phyloP scores from a whole-genome alignment of 371 early-diverging fungal species.

The Mucor indicus region DNA sequence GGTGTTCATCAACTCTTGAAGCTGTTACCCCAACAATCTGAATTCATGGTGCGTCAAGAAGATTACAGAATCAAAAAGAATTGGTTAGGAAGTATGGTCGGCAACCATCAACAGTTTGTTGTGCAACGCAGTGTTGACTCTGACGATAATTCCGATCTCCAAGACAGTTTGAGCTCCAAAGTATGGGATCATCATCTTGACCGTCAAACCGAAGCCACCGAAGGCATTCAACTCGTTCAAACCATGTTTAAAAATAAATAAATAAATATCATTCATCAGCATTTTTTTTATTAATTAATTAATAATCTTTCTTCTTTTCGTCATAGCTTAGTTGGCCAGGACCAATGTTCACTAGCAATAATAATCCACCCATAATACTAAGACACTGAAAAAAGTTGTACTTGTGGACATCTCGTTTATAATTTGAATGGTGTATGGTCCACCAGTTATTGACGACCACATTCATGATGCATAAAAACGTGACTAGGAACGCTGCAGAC shows the following conservation, averaged over 20 bases:
- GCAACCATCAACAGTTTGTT: slow-evolving; percentile 12
- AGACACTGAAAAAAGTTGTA: slow-evolving; percentile 98
- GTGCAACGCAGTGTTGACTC: background rate
- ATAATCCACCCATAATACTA: slow-evolving; percentile 90
- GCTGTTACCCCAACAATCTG: slow-evolving; percentile 36
- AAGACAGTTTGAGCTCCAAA: slow-evolving; percentile 6
- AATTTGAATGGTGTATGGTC: slow-evolving; percentile 70
- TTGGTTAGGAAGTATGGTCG: slow-evolving; percentile 33
- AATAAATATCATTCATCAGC: background rate
- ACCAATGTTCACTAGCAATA: slow-evolving; percentile 85
- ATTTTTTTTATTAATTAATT: background rate
- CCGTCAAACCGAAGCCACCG: background rate
- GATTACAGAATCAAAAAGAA: slow-evolving; percentile 41
- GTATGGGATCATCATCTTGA: slow-evolving; percentile 18
- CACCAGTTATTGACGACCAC: slow-evolving; percentile 94
- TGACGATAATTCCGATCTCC: slow-evolving; percentile 10
- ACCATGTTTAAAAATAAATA: slow-evolving; percentile 19
- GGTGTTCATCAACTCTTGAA: slow-evolving; percentile 28
- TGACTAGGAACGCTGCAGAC: slow-evolving; percentile 87
- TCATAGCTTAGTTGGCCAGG: slow-evolving; percentile 89
- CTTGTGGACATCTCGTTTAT: slow-evolving; percentile 83
- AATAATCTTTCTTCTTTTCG: slow-evolving; percentile 73
- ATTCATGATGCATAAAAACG: slow-evolving; percentile 81
- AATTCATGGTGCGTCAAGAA: slow-evolving; percentile 31
- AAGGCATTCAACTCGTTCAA: slow-evolving; percentile 16